Evolutionary conservation across 257 asterid species (phyloP).

Genomic region (Solanum virginianum): DNA sequence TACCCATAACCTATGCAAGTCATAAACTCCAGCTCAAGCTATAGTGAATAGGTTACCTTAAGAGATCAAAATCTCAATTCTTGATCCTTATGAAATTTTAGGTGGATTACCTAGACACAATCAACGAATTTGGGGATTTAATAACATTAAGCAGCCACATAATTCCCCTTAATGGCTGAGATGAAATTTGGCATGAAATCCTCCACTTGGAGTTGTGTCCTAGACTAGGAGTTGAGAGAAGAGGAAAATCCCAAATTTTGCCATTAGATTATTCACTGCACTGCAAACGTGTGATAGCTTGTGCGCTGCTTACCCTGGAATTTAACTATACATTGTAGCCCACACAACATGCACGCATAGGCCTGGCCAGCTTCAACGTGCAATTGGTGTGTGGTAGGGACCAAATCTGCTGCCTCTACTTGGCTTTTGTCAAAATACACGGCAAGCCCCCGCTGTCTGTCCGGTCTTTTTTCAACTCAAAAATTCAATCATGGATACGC

Average conservation of each 20-base stretch:
- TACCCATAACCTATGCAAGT: background rate
- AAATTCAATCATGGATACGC: background rate
- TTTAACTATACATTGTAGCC: background rate
- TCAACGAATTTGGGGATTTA: background rate
- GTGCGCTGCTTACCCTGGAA: background rate
- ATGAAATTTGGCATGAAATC: background rate
- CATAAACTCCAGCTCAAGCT: background rate
- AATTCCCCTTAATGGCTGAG: background rate
- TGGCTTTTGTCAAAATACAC: background rate
- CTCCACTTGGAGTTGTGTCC: background rate
- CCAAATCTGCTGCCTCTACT: background rate
- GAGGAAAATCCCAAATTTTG: background rate
- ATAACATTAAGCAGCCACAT: background rate
- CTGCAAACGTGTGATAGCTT: background rate
- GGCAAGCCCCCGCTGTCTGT: background rate
- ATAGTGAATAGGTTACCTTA: background rate
- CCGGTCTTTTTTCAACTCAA: background rate
- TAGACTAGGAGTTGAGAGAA: background rate
- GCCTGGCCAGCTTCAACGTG: background rate
- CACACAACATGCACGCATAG: background rate
- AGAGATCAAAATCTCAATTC: background rate
- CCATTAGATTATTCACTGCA: background rate
- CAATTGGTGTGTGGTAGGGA: background rate
- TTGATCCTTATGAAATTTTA: background rate
- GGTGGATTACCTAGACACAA: background rate